Evolutionary conservation across 1,284 basidiomycete genomes (phyloP).

Genomic region (Ustilago hordei): DNA sequence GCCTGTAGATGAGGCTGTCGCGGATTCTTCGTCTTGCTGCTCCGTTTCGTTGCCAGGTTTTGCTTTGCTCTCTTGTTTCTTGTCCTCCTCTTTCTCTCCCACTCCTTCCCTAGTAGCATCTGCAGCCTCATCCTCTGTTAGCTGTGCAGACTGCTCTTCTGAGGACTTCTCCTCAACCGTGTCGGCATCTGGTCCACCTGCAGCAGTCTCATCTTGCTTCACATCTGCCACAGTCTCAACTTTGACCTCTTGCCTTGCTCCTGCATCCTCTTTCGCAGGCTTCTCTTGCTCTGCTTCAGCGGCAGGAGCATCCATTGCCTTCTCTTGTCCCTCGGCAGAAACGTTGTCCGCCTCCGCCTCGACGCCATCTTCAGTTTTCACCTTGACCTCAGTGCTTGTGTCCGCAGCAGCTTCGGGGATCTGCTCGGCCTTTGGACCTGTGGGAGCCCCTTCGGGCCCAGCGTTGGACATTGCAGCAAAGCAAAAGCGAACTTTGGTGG

Average conservation of each 20-base stretch:
- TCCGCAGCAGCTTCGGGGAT: conserved; percentile 14
- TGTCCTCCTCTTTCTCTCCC: not conserved
- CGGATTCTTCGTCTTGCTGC: not conserved
- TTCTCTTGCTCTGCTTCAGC: not conserved
- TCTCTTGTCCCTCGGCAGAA: not conserved
- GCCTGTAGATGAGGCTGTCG: not conserved
- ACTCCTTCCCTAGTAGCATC: not conserved
- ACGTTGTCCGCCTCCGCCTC: not conserved
- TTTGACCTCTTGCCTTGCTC: not conserved
- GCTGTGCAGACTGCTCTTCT: not conserved
- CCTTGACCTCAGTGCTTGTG: not conserved
- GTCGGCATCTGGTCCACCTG: not conserved
- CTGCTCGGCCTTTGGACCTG: conserved; percentile 42
- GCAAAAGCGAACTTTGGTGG: conserved; percentile 47
- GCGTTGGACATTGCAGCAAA: conserved; percentile 50
- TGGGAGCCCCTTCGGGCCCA: conserved; percentile 43
- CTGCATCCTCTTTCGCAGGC: not conserved
- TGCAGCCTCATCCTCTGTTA: not conserved
- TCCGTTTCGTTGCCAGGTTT: not conserved
- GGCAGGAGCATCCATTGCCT: not conserved
- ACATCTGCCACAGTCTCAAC: not conserved
- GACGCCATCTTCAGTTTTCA: not conserved
- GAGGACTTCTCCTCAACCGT: not conserved
- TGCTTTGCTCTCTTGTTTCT: not conserved
- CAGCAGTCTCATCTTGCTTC: not conserved